Evolutionary conservation across 106 monocot genomes (phyloP).

Genomic region (Phalaenopsis aphrodite): DNA sequence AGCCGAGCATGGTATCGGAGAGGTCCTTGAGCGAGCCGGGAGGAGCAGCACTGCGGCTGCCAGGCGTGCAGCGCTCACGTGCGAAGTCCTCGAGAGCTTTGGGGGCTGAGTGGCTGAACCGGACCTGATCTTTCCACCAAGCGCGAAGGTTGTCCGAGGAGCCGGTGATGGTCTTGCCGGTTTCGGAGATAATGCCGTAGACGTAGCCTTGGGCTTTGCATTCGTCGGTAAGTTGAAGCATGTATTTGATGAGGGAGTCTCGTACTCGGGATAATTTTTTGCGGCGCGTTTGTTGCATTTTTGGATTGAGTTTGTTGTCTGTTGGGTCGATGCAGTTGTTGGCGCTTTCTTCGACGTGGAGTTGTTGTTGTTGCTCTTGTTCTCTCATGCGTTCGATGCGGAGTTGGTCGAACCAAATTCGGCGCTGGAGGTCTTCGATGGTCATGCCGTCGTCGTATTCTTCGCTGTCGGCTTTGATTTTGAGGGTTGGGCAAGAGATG

Average conservation of each 20-base stretch:
- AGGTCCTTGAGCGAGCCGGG: constrained; percentile 1
- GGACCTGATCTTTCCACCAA: constrained; percentile 16
- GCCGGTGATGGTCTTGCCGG: constrained; percentile 3
- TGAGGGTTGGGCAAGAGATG: neutral
- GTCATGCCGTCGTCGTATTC: neutral
- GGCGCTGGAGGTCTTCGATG: constrained; percentile 9
- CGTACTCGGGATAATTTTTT: neutral
- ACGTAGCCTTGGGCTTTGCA: constrained; percentile 18
- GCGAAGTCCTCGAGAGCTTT: neutral
- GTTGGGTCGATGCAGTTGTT: neutral
- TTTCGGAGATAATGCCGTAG: constrained; percentile 10
- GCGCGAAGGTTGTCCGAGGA: constrained; percentile 5
- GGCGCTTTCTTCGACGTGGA: neutral
- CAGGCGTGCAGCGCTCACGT: neutral
- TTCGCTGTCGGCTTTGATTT: neutral
- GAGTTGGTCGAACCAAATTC: constrained; percentile 4
- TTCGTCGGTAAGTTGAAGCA: constrained; percentile 1
- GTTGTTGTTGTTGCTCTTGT: neutral
- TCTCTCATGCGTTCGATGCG: constrained; percentile 5
- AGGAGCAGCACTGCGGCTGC: neutral
- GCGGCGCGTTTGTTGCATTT: neutral
- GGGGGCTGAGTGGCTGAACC: constrained; percentile 5
- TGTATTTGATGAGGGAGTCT: neutral
- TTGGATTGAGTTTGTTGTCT: neutral
- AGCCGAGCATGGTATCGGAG: constrained; percentile 11